Conservation (phyloP, 2,329 filamentous ascomycete genomes). For the Elsinoe australis region DNA sequence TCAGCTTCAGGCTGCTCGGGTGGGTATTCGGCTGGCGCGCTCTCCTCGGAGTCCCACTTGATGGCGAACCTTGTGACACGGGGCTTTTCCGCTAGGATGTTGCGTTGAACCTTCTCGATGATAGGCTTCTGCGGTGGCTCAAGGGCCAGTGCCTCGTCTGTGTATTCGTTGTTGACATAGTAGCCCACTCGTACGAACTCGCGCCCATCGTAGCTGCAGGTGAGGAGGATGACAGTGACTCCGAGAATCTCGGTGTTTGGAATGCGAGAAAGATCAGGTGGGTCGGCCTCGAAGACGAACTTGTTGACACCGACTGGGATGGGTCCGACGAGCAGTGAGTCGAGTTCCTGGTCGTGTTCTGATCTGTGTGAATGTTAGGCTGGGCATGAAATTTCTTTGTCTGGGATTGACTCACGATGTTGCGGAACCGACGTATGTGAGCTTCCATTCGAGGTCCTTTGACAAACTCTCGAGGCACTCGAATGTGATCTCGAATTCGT, state of each 20-base stretch:
- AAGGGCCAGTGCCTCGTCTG: constrained; percentile 76
- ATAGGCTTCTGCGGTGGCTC: constrained; percentile 89
- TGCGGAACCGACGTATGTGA: constrained; percentile 97
- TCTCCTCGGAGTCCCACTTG: constrained; percentile 99
- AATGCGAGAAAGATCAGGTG: constrained; percentile 82
- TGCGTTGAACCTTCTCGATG: constrained; percentile 84
- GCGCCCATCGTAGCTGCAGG: constrained; percentile 89
- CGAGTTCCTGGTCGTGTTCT: constrained; percentile 96
- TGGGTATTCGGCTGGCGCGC: constrained; percentile 89
- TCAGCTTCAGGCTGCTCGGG: constrained; percentile 97
- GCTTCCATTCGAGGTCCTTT: constrained; percentile 98
- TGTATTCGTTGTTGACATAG: constrained; percentile 99
- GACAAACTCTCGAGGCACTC: constrained; percentile 92
- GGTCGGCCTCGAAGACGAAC: constrained; percentile 92
- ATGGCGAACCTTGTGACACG: constrained; percentile 96
- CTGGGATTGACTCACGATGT: constrained; percentile 65
- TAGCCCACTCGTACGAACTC: constrained; percentile 98
- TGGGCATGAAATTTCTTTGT: background rate
- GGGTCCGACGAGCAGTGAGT: constrained; percentile 92
- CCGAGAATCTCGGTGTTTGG: constrained; percentile 92
- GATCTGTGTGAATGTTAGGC: constrained; percentile 48
- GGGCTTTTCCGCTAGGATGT: constrained; percentile 93
- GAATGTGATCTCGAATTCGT: constrained; percentile 97
- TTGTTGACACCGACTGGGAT: constrained; percentile 98
- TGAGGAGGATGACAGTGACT: constrained; percentile 92